phyloP scores from a whole-genome alignment of 805 yeast species.

The Geotrichum ghanense region DNA sequence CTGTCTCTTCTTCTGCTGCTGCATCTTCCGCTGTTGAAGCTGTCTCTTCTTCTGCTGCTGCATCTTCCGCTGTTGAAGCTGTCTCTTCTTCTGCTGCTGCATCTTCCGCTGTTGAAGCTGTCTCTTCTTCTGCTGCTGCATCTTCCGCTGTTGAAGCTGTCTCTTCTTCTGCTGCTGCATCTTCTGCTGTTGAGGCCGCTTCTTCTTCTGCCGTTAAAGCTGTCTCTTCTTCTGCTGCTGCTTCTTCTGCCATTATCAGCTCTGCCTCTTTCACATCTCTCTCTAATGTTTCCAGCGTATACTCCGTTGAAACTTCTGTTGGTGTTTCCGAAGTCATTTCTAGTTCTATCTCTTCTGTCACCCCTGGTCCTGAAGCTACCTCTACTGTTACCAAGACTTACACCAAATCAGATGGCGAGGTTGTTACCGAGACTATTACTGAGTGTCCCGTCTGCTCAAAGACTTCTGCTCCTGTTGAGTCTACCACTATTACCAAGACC shows the following conservation, averaged over 20 bases:
- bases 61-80: background rate
- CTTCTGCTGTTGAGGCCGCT: slow-evolving; percentile 5
- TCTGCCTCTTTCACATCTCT: no score
- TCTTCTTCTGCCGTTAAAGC: background rate
- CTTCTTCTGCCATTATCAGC: no score
- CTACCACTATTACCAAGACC: background rate
- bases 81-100: background rate
- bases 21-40: background rate
- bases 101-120: slow-evolving; percentile 6
- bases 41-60: background rate
- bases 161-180: slow-evolving; percentile 5
- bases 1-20: background rate
- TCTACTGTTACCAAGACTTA: background rate
- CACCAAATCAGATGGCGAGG: background rate
- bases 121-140: slow-evolving; percentile 15
- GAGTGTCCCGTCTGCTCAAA: background rate
- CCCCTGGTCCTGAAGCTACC: background rate
- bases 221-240: background rate
- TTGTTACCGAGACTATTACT: background rate
- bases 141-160: slow-evolving; percentile 8
- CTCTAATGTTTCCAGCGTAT: no score
- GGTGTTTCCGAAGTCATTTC: no score
- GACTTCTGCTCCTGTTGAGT: no score
- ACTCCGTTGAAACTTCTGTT: no score
- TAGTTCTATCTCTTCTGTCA: no score